Conservation (phyloP, 1,284 basidiomycete species). For the Boletus sp. region DNA sequence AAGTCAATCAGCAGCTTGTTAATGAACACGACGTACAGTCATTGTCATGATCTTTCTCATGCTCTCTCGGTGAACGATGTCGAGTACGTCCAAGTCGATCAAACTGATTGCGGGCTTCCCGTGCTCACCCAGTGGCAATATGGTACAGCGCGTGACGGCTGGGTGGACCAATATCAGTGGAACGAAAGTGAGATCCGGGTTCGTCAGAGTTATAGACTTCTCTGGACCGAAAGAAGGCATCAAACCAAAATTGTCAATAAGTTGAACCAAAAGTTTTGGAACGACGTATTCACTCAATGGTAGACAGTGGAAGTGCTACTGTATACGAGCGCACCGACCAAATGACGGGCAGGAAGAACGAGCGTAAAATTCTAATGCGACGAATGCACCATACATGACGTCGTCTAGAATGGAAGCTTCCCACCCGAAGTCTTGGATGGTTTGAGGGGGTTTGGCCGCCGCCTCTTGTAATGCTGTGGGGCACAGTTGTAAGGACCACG, state of each 20-base stretch:
- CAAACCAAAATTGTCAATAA: neutral
- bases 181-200: neutral
- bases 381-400: slow-evolving; percentile 7
- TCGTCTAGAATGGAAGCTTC: slow-evolving; percentile 57
- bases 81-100: no score
- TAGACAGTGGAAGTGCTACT: neutral
- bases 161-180: no score
- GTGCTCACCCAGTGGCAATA: no score
- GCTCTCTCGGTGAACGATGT: no score
- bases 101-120: no score
- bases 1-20: no score
- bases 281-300: neutral
- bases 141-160: no score
- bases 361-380: slow-evolving; percentile 2
- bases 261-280: no score
- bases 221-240: neutral
- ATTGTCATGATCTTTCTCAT: no score
- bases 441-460: slow-evolving; percentile 58
- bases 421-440: slow-evolving; percentile 46
- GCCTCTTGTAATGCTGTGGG: slow-evolving; percentile 54
- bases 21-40: no score
- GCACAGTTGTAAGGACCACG: slow-evolving; percentile 7
- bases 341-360: neutral
- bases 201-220: neutral
- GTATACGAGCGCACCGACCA: neutral